Evolutionary conservation across 306 rosid genomes (phyloP), one percentile per base, ranked within the genome.

Genomic region (Gynostemma pentaphyllum): DNA sequence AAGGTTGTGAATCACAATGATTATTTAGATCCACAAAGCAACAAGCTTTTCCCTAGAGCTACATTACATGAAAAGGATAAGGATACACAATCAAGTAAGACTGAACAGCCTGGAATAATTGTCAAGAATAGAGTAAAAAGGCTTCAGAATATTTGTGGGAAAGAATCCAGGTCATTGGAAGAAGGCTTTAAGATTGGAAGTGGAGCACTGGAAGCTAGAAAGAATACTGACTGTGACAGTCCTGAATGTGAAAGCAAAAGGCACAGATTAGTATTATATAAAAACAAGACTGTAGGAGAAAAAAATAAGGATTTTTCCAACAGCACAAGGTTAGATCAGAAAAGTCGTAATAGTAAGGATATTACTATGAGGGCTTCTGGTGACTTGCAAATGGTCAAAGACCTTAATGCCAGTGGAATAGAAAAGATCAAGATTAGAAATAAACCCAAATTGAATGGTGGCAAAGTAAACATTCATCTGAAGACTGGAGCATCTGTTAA

Each of bases 101-200:
- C 28, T 30, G 78, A 67, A 66, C 78, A 53, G 68, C 64, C 41
- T 45, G 70, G 66, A 23, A 53, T 61, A 52, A 76, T 70, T 68
- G 70, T 68, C 67, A 83, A 72, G 67, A 70, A 69, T 42, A 87
- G 76, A 80, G 72, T 76, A 16, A 74, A 68, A 50, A 75, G 65
- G 53, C 62, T 59, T 36, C 70, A 23, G 24, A 73, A 52, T 63
- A 56, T 55, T 40, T 54, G 70, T 56, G 76, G 75, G 71, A 45
- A 54, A 13, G 66, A 55, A 45, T 52, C 67, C 70, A 60, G 67
- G 54, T 71, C 75, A 26, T 59, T 70, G 54, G 77, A 77, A 74
- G 78, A 69, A 62, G 74, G 67, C 70, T 52, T 34, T 50, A 77
- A 72, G 62, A 64, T 62, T 57, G 73, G 68, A 71, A 69, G 40